Percentiles rank a stretch among this genome's conserved stretches.
These are phyloP conservation scores for Sporisorium sorghi DNA, from an alignment of 1,284 basidiomycete species.

Conservation along the genomic window DNA sequence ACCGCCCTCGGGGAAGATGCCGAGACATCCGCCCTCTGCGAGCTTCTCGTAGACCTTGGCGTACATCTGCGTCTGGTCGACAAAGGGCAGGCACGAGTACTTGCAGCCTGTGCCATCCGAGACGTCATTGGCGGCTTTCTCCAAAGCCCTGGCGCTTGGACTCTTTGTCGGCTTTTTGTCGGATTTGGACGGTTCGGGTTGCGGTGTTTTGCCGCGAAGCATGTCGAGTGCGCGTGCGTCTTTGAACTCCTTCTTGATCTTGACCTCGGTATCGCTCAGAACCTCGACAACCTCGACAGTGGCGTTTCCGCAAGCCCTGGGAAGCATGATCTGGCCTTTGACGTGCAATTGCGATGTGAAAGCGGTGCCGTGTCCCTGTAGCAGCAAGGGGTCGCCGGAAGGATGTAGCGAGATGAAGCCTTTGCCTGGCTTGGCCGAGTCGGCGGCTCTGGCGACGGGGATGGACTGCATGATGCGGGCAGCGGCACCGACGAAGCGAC, in stretches of 20 bases:
- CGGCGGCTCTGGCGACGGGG: conserved; percentile 90
- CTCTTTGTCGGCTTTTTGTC: conserved; percentile 28
- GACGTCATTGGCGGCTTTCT: conserved; percentile 31
- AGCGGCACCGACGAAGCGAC: conserved; percentile 84
- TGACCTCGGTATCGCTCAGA: conserved; percentile 83
- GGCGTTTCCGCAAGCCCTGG: conserved; percentile 82
- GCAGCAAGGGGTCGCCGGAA: conserved; percentile 72
- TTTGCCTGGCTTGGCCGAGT: conserved; percentile 82
- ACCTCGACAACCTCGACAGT: conserved; percentile 88
- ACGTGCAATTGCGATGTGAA: conserved; percentile 83
- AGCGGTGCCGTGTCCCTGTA: conserved; percentile 82
- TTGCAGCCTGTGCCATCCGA: conserved; percentile 44
- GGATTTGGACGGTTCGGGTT: conserved; percentile 29
- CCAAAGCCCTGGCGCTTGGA: conserved; percentile 13
- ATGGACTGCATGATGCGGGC: conserved; percentile 80
- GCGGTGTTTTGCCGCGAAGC: conserved; percentile 55
- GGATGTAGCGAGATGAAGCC: conserved; percentile 81
- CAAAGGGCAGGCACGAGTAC: conserved; percentile 69
- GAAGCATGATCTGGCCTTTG: conserved; percentile 87
- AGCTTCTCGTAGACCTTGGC: conserved; percentile 89
- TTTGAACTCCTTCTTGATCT: conserved; percentile 85
- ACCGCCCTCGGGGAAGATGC: conserved; percentile 68
- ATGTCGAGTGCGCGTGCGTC: conserved; percentile 66
- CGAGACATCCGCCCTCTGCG: conserved; percentile 82
- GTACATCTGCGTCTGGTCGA: conserved; percentile 96